Evolutionary conservation across 2,329 filamentous ascomycete genomes (phyloP).

Genomic region (Lachnellula suecica): DNA sequence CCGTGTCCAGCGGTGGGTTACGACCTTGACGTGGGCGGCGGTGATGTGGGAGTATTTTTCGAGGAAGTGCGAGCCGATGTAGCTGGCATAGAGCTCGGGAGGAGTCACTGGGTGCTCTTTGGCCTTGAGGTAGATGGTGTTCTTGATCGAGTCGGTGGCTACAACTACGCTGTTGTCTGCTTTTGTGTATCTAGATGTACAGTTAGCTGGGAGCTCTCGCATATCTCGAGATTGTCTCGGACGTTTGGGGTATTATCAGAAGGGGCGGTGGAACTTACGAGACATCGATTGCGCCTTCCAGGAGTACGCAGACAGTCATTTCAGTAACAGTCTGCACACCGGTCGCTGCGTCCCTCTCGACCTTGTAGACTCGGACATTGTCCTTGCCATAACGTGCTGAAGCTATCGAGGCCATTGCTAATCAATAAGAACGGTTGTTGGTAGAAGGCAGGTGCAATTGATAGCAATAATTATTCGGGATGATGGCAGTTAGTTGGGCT

Average conservation of each 20-base stretch:
- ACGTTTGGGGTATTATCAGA: too few relatives aligned
- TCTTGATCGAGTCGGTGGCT: constrained; percentile 97
- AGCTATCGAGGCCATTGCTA: constrained; percentile 53
- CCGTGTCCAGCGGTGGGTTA: constrained; percentile 88
- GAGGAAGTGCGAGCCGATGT: constrained; percentile 85
- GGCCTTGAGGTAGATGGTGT: constrained; percentile 92
- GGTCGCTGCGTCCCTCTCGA: constrained; percentile 74
- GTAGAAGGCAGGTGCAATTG: too few relatives aligned
- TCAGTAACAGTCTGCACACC: constrained; percentile 85
- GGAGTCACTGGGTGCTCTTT: constrained; percentile 91
- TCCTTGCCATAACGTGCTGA: constrained; percentile 87
- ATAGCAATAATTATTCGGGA: too few relatives aligned
- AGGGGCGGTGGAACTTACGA: constrained; percentile 55
- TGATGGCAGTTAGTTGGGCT: too few relatives aligned
- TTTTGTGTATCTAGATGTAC: constrained; percentile 70
- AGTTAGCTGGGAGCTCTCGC: constrained; percentile 11
- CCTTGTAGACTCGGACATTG: constrained; percentile 97
- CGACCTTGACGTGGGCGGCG: constrained; percentile 76
- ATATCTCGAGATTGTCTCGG: too few relatives aligned
- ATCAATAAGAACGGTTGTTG: background rate
- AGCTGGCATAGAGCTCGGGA: constrained; percentile 86
- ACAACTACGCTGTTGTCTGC: constrained; percentile 96
- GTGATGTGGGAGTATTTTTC: constrained; percentile 86
- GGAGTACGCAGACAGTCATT: constrained; percentile 89
- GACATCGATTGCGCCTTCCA: constrained; percentile 88